Evolutionary conservation across 2,329 filamentous ascomycete genomes (phyloP).

Genomic region (Akanthomyces muscarius): DNA sequence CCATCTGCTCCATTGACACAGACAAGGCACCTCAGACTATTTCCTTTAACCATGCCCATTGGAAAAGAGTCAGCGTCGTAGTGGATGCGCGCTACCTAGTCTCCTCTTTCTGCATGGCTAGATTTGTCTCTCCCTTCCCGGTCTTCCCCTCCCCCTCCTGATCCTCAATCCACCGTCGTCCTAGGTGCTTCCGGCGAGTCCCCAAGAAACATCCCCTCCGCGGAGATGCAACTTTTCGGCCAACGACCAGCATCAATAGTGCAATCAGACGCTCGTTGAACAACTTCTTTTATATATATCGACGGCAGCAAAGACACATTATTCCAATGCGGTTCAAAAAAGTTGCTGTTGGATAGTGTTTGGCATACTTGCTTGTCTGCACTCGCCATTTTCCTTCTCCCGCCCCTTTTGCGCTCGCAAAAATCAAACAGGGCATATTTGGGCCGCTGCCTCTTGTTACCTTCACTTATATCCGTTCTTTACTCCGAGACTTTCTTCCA

Average conservation of each 20-base stretch:
- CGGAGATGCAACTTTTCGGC: slow-evolving; percentile 2
- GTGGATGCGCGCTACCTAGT: neutral
- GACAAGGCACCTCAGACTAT: neutral
- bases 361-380: neutral
- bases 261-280: neutral
- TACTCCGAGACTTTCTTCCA: neutral
- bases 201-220: neutral
- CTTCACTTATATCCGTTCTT: neutral
- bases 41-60: neutral
- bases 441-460: neutral
- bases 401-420: neutral
- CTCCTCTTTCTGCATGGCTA: neutral
- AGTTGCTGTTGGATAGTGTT: neutral
- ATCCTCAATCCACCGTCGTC: neutral
- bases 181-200: neutral
- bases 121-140: neutral
- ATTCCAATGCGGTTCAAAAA: neutral
- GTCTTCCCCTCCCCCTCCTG: neutral
- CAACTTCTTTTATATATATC: slow-evolving; percentile 1
- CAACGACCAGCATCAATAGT: slow-evolving; percentile 8
- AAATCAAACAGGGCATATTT: neutral
- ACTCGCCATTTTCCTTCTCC: neutral
- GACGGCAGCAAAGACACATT: neutral
- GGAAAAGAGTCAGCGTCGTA: neutral
- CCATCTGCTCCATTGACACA: neutral